Percentiles rank a stretch among this genome's conserved stretches.
Conservation (phyloP, 2,329 filamentous ascomycete species). For the Xylariaceae sp. region DNA sequence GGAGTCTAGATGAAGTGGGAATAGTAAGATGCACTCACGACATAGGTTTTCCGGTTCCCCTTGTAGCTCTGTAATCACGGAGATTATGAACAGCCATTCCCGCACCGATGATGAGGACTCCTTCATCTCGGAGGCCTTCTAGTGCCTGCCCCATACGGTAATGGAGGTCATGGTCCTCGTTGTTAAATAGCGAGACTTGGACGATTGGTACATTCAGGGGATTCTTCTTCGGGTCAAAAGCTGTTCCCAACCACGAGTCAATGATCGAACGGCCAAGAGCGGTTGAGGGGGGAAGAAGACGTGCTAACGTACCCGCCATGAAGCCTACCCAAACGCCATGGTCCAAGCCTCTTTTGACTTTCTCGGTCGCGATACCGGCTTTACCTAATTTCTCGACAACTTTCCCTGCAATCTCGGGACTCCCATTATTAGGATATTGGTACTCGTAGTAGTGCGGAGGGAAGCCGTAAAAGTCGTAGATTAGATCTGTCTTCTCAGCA, state of each 20-base stretch:
- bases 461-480: slow-evolving; percentile 71
- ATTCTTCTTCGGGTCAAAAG: slow-evolving; percentile 58
- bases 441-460: slow-evolving; percentile 65
- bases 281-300: not conserved
- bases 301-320: slow-evolving; percentile 39
- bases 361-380: slow-evolving; percentile 59
- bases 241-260: slow-evolving; percentile 33
- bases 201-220: slow-evolving; percentile 62
- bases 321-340: slow-evolving; percentile 70
- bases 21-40: slow-evolving; percentile 20
- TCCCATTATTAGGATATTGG: slow-evolving; percentile 64
- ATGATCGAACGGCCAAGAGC: not conserved
- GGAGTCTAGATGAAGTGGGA: not conserved
- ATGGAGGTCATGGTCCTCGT: slow-evolving; percentile 60
- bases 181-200: slow-evolving; percentile 63
- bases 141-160: slow-evolving; percentile 62
- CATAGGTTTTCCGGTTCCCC: slow-evolving; percentile 15
- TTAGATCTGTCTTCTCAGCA: slow-evolving; percentile 59
- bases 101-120: slow-evolving; percentile 62
- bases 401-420: slow-evolving; percentile 57
- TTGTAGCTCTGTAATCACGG: slow-evolving; percentile 37
- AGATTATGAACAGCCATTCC: slow-evolving; percentile 65
- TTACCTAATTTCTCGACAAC: slow-evolving; percentile 55
- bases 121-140: slow-evolving; percentile 59
- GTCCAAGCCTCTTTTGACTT: slow-evolving; percentile 63